phyloP scores from a whole-genome alignment of 306 rosid genomes.

The Vigna trinervia region DNA sequence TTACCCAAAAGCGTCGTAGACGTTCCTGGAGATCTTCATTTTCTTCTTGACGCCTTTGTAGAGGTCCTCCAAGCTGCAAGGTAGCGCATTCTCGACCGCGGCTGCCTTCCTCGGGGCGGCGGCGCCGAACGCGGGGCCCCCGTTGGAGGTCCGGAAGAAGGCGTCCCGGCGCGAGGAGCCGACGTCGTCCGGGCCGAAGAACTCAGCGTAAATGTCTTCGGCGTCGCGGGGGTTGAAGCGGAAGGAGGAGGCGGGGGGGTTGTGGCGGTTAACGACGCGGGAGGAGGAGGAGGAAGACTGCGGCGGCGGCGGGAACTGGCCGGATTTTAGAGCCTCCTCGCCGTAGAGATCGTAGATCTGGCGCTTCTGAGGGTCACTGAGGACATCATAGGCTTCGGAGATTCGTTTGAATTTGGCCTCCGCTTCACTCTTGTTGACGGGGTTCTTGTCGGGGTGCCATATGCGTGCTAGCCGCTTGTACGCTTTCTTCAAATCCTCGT shows the following conservation, averaged over 20 bases:
- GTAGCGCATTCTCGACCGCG: conserved; percentile 69
- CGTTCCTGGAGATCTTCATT: conserved; percentile 85
- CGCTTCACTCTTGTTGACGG: conserved; percentile 63
- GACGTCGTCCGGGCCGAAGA: conserved; percentile 55
- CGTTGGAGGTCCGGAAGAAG: conserved; percentile 61
- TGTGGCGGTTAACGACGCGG: conserved; percentile 45
- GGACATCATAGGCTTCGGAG: conserved; percentile 90
- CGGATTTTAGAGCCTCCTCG: conserved; percentile 83
- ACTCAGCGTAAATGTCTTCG: conserved; percentile 78
- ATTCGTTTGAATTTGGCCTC: conserved; percentile 87
- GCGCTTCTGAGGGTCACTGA: conserved; percentile 86
- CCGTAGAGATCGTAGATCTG: conserved; percentile 97
- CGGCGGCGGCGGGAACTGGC: conserved; percentile 73
- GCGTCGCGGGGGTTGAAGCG: conserved; percentile 73
- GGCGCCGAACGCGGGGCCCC: conserved; percentile 42
- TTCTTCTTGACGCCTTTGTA: conserved; percentile 80
- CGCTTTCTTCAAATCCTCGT: conserved; percentile 80
- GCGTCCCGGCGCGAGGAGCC: conserved; percentile 54
- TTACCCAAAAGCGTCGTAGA: conserved; percentile 75
- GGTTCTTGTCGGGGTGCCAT: conserved; percentile 98
- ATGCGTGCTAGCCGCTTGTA: conserved; percentile 83
- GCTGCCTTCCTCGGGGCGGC: conserved; percentile 60
- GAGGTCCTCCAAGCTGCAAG: conserved; percentile 89
- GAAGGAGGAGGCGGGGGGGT: conserved; percentile 46
- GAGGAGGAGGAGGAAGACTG: conserved; percentile 50